Evolutionary conservation across 2,329 filamentous ascomycete species (phyloP), one percentile per base, ranked within the genome.

Genomic region (Fusarium buxicola): DNA sequence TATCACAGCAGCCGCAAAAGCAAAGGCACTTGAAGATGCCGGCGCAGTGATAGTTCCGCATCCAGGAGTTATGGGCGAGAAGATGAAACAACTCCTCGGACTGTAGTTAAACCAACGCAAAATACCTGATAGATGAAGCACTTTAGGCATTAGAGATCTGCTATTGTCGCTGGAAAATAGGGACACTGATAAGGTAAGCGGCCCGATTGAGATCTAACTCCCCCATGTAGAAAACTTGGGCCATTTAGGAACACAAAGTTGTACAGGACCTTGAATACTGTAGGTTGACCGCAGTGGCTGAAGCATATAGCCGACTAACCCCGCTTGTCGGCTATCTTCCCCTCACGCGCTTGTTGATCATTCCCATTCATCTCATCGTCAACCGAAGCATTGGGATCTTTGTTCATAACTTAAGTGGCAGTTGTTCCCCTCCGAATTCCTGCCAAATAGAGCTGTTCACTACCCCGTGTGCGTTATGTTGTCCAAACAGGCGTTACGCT

Each of bases 41-140:
- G 77, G 77, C 2, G 77, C 76, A 0, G 31, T 76, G 0, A 53
- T 79, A 3, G 77, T 79, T 5, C 72, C 76, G 1, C 76, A 79
- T 52, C 76, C 77, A 0, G 77, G 77, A 2, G 63, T 74, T 0
- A 77, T 79, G 76, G 77, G 77, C 0, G 28, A 44, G 1, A 70
- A 41, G 24, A 78, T 79, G 76, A 74, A 69, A 15, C 54, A 60
- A 7, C 58, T 79, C 15, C 65, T 79, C 5, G 61, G 56, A 13
- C 13, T 50, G 27, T 65, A 61, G 24, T 27, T 54, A 54, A 15
- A 25, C 6, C 21, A 4, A 21, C 6, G 6, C 4, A 21, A 4
- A 21, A 21, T 4, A 21, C 21, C 21, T 21, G 21, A 21, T 21
- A 21, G 21, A 21, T 21, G 21, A 6, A 21, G 6, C n/a, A n/a